Base-by-base conservation (phyloP, 2,329 filamentous ascomycete genomes). In the Biscogniauxia mediterranea region DNA sequence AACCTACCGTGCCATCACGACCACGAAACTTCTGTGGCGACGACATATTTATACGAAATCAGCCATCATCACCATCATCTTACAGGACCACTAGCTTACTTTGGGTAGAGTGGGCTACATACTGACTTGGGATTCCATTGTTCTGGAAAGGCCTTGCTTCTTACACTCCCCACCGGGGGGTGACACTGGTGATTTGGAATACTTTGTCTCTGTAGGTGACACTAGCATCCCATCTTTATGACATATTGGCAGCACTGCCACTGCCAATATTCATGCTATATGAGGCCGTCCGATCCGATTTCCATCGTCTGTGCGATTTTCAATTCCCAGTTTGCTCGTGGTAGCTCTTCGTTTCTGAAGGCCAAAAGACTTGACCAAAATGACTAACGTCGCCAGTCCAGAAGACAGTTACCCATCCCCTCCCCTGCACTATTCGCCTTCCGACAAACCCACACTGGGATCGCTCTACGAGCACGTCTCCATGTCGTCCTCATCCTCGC, bases 401-500 rank as follows among this genome's bases (percentile, higher is more conserved):
- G 64, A 72, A 74, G 75, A 69, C 64, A 66, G 70, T 62, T 78
- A 77, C 66, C 74, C 73, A 60, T 75, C 75, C 32, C 75, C 76
- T 60, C 71, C 73, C 54, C 70, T 70, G 52, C 72, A 72, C 32
- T 72, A 71, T 56, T 74, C 73, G 23, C 70, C 73, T 5, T 67
- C 72, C 55, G 71, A 73, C 20, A 73, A 71, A 54, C 71, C 70
- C 15, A 73, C 73, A 6, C 58, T 74, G 52, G 68, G 71, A 46
- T 75, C 71, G 57, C 66, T 72, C 15, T 72, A 75, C 70, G 73
- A 76, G 60, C 67, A 68, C 56, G 66, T 70, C 59, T 72, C 75
- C 56, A 81, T 83, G 76, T 77, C 80, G 49, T 80, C 81, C n/a
- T 81, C 81, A 8, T 64, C 79, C 53, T 82, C 82, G 54, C 79